Evolutionary conservation across 495 filamentous ascomycete species (phyloP).

Genomic region (Parathielavia hyrcaniae): DNA sequence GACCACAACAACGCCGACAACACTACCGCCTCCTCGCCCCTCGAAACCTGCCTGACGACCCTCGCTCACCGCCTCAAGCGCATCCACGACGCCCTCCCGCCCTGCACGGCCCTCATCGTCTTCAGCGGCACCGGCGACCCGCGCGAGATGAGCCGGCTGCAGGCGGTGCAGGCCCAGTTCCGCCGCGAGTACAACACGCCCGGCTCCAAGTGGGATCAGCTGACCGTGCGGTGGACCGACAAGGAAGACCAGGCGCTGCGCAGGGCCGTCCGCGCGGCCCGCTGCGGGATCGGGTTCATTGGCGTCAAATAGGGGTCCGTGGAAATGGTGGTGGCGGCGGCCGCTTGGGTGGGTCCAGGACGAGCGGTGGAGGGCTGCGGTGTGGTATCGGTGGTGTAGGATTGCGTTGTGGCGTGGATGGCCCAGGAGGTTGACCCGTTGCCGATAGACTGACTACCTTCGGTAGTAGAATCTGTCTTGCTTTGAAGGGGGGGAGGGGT

Average conservation of each 20-base stretch:
- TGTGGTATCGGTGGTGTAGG: not conserved
- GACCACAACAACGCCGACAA: not conserved
- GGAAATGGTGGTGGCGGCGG: not conserved
- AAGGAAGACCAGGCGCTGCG: constrained; percentile 72
- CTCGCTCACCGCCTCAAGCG: constrained; percentile 52
- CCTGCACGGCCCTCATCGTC: constrained; percentile 80
- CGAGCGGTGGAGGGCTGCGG: not conserved
- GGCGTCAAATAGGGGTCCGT: constrained; percentile 54
- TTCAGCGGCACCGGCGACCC: constrained; percentile 88
- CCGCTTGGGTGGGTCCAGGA: not conserved
- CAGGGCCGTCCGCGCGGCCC: constrained; percentile 60
- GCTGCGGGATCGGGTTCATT: constrained; percentile 76
- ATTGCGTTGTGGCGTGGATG: not conserved
- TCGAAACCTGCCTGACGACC: constrained; percentile 45
- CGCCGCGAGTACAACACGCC: constrained; percentile 65
- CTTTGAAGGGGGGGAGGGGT: not conserved
- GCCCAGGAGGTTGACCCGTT: not conserved
- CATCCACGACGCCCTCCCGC: constrained; percentile 70
- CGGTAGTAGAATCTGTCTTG: not conserved
- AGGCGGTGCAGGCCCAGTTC: constrained; percentile 64
- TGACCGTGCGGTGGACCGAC: constrained; percentile 88
- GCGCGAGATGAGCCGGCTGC: constrained; percentile 64
- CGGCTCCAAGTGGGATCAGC: constrained; percentile 76
- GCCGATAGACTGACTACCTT: no score
- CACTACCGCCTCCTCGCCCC: constrained; percentile 25